A percentile compares a stretch with the other conserved stretches of the same genome.
phyloP scores from a whole-genome alignment of 2,329 filamentous ascomycete species.

The Calonectria crousiana region DNA sequence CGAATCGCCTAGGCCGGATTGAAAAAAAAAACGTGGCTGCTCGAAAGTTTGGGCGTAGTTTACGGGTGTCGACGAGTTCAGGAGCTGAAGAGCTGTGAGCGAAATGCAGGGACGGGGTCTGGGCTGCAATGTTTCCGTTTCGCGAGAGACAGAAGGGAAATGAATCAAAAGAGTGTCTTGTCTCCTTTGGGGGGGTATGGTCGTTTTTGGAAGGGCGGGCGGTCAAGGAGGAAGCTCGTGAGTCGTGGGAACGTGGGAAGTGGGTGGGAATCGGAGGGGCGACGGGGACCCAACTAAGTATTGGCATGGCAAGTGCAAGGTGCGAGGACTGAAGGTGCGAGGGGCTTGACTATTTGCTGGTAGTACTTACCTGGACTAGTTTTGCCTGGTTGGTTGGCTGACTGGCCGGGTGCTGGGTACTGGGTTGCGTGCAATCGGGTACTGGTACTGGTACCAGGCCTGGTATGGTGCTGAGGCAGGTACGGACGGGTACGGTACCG shows the following conservation, averaged over 20 bases:
- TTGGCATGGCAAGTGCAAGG: constrained; percentile 12
- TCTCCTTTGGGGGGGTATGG: constrained; percentile 13
- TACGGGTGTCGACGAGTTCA: constrained; percentile 1
- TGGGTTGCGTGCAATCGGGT: neutral
- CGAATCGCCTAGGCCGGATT: constrained; percentile 11
- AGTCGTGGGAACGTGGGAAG: constrained; percentile 22
- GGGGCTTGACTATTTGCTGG: constrained; percentile 15
- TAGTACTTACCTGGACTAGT: constrained; percentile 21
- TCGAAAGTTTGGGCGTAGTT: neutral
- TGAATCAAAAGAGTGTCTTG: constrained; percentile 23
- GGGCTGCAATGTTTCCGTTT: constrained; percentile 5
- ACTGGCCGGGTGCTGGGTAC: neutral
- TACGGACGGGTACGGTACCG: constrained; percentile 4
- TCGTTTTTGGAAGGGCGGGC: constrained; percentile 24
- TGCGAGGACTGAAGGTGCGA: constrained; percentile 8
- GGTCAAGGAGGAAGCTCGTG: constrained; percentile 30
- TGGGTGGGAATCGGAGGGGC: constrained; percentile 18
- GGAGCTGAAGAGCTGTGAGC: constrained; percentile 5
- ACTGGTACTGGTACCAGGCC: neutral
- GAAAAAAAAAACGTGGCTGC: constrained; percentile 29
- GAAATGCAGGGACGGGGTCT: neutral
- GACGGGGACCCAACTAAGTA: constrained; percentile 20
- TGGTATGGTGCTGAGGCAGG: constrained; percentile 13
- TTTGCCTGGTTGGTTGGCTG: neutral
- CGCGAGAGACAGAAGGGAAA: constrained; percentile 13